phyloP scores from a whole-genome alignment of 2,329 filamentous ascomycete genomes.

The Trichophyton rubrum region DNA sequence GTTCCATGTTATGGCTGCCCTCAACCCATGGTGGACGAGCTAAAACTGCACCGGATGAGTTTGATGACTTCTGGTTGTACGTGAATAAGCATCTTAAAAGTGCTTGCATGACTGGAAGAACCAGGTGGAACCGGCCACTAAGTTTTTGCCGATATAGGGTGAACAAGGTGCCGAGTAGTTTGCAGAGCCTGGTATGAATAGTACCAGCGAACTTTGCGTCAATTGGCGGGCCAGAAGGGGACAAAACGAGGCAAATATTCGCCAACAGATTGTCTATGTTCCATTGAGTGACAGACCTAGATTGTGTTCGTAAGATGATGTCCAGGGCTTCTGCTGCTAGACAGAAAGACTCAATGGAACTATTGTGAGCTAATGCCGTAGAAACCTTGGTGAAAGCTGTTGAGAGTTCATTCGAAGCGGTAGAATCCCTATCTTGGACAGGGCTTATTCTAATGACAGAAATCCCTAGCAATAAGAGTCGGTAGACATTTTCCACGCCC shows the following conservation, averaged over 20 bases:
- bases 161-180: conserved; percentile 41
- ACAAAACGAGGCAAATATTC: conserved; percentile 26
- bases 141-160: conserved; percentile 47
- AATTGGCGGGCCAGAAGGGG: conserved; percentile 25
- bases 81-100: conserved; percentile 46
- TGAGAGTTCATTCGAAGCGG: conserved; percentile 25
- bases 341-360: conserved; percentile 28
- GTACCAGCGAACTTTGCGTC: conserved; percentile 23
- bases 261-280: conserved; percentile 34
- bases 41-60: conserved; percentile 7
- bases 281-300: conserved; percentile 32
- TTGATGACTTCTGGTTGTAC: conserved; percentile 24
- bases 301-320: conserved; percentile 29
- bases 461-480: conserved; percentile 26
- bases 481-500: conserved; percentile 21
- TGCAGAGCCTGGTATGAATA: conserved; percentile 44
- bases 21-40: conserved; percentile 17
- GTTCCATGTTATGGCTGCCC: conserved; percentile 18
- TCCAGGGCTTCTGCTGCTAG: conserved; percentile 30
- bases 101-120: conserved; percentile 43
- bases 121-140: conserved; percentile 48
- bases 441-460: conserved; percentile 23
- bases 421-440: conserved; percentile 28
- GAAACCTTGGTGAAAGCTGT: conserved; percentile 25
- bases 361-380: conserved; percentile 20